phyloP scores from a whole-genome alignment of 106 monocot genomes.

The Xerophyta viscosa region DNA sequence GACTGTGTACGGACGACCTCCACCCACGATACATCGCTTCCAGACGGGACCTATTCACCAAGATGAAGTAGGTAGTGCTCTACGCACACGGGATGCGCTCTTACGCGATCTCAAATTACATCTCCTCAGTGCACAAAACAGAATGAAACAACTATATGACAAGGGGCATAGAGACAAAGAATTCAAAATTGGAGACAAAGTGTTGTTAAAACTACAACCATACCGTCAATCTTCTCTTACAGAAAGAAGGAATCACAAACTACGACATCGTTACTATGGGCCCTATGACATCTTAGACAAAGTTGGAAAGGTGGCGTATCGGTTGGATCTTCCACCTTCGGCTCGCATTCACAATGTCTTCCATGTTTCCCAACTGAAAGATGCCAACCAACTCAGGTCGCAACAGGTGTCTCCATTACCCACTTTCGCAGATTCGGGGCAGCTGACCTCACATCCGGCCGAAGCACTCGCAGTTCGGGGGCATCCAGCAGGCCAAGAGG shows the following conservation, averaged over 20 bases:
- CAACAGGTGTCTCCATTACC: no score
- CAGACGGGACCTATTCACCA: background rate
- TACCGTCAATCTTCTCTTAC: background rate
- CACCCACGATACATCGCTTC: background rate
- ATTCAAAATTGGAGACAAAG: background rate
- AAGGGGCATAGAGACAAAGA: background rate
- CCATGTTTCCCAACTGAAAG: background rate
- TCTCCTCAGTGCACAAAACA: background rate
- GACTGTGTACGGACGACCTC: background rate
- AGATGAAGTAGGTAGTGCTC: background rate
- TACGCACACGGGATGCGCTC: background rate
- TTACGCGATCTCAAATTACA: background rate
- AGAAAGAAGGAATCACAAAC: background rate
- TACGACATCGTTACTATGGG: background rate
- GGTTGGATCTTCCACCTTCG: background rate
- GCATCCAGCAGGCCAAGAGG: no score
- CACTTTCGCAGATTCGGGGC: no score
- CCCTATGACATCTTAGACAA: background rate
- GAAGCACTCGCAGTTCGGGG: no score
- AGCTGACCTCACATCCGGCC: no score
- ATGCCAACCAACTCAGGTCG: no score
- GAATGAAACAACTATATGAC: background rate
- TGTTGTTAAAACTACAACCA: background rate
- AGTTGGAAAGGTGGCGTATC: background rate
- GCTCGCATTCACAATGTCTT: background rate